Conservation (phyloP, 352 stramenopile genomes). For the Phytopythium montanum region DNA sequence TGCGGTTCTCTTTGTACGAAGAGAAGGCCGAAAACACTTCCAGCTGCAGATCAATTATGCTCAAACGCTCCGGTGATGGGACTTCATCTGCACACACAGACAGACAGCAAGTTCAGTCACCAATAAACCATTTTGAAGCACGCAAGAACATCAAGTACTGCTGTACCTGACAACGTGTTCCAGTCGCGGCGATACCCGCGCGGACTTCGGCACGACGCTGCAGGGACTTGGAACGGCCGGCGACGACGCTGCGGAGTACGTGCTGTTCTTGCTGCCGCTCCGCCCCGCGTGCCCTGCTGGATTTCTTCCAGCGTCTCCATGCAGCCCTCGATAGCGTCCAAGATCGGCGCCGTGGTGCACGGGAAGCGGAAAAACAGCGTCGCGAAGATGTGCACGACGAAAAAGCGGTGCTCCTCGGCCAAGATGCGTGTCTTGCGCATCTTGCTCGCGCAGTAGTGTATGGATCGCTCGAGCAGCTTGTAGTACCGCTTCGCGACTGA, state of each 20-base stretch:
- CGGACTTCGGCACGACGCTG: constrained; percentile 43
- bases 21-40: constrained; percentile 47
- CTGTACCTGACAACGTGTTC: constrained; percentile 48
- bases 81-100: constrained; percentile 21
- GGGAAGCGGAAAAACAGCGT: constrained; percentile 73
- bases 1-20: constrained; percentile 39
- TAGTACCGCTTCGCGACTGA: constrained; percentile 61
- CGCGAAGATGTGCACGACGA: constrained; percentile 68
- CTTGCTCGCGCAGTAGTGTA: constrained; percentile 61
- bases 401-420: constrained; percentile 68
- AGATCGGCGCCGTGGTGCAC: constrained; percentile 29
- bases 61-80: constrained; percentile 33
- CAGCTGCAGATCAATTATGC: constrained; percentile 40
- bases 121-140: too few species aligned
- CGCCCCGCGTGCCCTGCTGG: background rate
- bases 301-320: constrained; percentile 46
- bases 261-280: background rate
- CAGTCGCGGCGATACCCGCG: constrained; percentile 48
- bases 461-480: constrained; percentile 47
- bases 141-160: too few species aligned
- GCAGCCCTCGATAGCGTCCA: constrained; percentile 52
- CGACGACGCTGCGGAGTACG: background rate
- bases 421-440: constrained; percentile 61
- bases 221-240: constrained; percentile 3
- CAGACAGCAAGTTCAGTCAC: background rate